These are phyloP conservation scores for Tetracladium marchalianum DNA, from an alignment of 495 filamentous ascomycete genomes.

Conservation along the genomic window DNA sequence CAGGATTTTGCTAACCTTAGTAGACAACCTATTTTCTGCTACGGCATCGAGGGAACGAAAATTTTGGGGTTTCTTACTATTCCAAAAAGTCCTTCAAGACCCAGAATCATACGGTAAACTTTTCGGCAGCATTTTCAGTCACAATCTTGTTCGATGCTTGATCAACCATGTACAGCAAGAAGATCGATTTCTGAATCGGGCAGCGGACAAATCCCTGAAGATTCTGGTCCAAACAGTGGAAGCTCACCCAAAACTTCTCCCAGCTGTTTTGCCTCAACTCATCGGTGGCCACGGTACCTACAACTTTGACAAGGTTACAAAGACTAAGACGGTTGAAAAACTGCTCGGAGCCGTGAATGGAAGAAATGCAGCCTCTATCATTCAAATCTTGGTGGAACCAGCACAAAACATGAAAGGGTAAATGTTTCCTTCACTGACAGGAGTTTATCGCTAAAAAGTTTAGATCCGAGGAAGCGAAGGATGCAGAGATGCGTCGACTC, in stretches of 20 bases:
- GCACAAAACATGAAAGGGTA: conserved; percentile 23
- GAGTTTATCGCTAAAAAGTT: neutral
- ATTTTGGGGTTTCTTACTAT: conserved; percentile 80
- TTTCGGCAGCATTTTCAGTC: conserved; percentile 53
- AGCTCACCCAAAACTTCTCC: conserved; percentile 47
- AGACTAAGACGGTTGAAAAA: conserved; percentile 77
- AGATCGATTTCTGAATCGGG: conserved; percentile 75
- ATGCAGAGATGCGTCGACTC: conserved; percentile 36
- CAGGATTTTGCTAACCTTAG: neutral
- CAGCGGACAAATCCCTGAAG: conserved; percentile 63
- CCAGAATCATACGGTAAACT: conserved; percentile 31
- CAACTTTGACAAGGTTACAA: conserved; percentile 80
- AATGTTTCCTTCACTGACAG: neutral
- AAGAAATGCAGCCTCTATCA: conserved; percentile 34
- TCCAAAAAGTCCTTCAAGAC: conserved; percentile 56
- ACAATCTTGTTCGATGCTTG: conserved; percentile 71
- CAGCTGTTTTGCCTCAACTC: conserved; percentile 51
- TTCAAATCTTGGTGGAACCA: conserved; percentile 31
- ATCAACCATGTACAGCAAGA: conserved; percentile 79
- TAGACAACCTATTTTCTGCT: conserved; percentile 64
- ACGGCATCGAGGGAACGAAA: conserved; percentile 79
- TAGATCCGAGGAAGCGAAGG: conserved; percentile 13
- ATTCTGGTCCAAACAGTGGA: conserved; percentile 57
- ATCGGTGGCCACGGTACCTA: conserved; percentile 58
- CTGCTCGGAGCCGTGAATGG: conserved; percentile 54